Base-by-base conservation (phyloP, 1,139 yeast species). In the Yamadazyma diospyri region DNA sequence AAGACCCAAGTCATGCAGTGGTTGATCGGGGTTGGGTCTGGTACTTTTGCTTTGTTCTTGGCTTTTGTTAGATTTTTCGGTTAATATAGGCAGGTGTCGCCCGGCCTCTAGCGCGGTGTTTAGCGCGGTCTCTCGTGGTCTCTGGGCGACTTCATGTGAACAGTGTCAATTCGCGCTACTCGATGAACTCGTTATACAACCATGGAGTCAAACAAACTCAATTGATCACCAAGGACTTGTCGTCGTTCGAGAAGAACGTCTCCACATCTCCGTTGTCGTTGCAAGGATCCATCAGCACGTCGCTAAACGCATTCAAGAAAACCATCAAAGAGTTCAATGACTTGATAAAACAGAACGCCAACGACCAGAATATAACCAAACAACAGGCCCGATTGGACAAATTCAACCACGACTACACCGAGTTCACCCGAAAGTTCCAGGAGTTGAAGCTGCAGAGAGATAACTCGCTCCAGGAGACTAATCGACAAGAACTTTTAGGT, bases 1-100 rank as follows among this genome's bases (percentile, higher is more conserved):
- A 89, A 92, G 61, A 86, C 96, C 2, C 97, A 92, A 56, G 97
- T 92, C 32, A 78, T 87, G 79, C 98, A 92, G 59, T 92, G 97
- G 97, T 72, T 92, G 45, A 87, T 92, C 50, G 97, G 97, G 69
- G 97, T 92, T 16, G 85, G 95, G 51, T 88, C 97, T 1, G 98
- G 97, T 83, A 85, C 97, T 2, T 86, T 89, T 63, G 97, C 97
- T 11, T 70, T 92, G 41, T 82, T 92, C 30, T 65, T 92, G 48
- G 97, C 97, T 2, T 92, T 92, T 55, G 84, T 88, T 33, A 73
- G 98, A 48, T 69, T 89, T 48, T 70, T 89, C 40, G 81, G 92
- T 24, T 85, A 57, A 53, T 27, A 10, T 19, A 22, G 11, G 8
- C 19, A 17, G 3, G n/a, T n/a, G n/a, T n/a, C n/a, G n/a, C n/a